phyloP scores from a whole-genome alignment of 768 basidiomycete species.

The Polyporus arcularius region DNA sequence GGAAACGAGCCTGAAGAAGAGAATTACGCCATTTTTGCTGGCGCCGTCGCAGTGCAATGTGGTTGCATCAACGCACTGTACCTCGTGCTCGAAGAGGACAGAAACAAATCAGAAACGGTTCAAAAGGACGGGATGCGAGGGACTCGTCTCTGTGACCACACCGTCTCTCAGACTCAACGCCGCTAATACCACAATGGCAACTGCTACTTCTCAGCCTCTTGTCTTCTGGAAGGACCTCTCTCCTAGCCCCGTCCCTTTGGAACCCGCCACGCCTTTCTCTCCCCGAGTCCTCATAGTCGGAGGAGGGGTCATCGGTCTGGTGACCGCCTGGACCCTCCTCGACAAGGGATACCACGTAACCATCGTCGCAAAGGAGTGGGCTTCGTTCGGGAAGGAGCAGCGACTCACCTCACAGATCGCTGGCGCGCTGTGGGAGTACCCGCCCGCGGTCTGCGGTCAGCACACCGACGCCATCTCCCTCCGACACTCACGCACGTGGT shows the following conservation, averaged over 20 bases:
- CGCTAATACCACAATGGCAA: neutral
- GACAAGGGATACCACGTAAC: constrained; percentile 40
- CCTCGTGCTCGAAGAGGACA: too few species aligned
- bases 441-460: constrained; percentile 41
- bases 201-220: neutral
- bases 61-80: too few species aligned
- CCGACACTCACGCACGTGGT: constrained; percentile 37
- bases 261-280: neutral
- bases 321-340: constrained; percentile 33
- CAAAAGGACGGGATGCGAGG: neutral
- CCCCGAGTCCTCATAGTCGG: constrained; percentile 21
- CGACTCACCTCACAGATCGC: constrained; percentile 26
- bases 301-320: constrained; percentile 27
- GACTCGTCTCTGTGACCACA: neutral
- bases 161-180: neutral
- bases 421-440: constrained; percentile 40
- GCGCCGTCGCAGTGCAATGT: too few species aligned
- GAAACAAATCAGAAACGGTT: neutral
- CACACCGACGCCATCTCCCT: constrained; percentile 40
- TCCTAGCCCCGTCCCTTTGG: neutral
- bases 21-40: too few species aligned
- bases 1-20: too few species aligned
- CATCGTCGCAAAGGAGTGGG: constrained; percentile 30
- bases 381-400: constrained; percentile 10
- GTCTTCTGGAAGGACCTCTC: constrained; percentile 3